Evolutionary conservation across 2,329 filamentous ascomycete genomes (phyloP), one percentile per base, ranked within the genome.

Genomic region (Ophiostoma montium): DNA sequence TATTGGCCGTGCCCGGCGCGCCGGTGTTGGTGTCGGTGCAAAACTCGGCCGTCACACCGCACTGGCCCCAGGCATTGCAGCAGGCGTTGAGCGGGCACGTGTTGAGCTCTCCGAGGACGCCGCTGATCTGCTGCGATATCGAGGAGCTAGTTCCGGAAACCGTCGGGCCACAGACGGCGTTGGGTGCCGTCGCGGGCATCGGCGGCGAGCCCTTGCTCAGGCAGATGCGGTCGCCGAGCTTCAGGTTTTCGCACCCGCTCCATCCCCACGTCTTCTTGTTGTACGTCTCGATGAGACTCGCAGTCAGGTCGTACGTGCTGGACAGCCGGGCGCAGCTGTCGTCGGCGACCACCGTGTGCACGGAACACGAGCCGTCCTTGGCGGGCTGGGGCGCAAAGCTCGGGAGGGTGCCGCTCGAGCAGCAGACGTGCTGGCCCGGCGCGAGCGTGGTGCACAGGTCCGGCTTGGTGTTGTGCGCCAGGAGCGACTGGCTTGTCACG

Each of bases 1-100:
- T 43, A 7, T 52, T 44, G 12, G 63, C 57, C 5, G 66, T 68
- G 10, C 67, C 67, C n/a, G 52, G 52, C 6, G 39, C 27, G 9
- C 52, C 52, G 3, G 31, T 23, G 12, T 16, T 41, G 2, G 47
- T 50, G 35, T 50, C 46, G 6, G 55, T 60, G 56, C 70, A 75
- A 54, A 71, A 72, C 10, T 68, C 68, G 1, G 54, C 53, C 0
- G 66, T 68, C 1, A 62, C 62, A 6, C 70, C 70, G 21, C 71
- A 74, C 45, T 68, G 61, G 0, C 70, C 71, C 60, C 66, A 69
- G 35, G 61, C 58, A 50, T 67, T 54, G 52, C 61, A 60, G 51
- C 59, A 62, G 11, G 57, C 56, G 6, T 62, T 60, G 1, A 63
- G 51, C 2, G 56, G 58, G 21, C 62, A 64, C 1, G 58, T 59